Evolutionary conservation across 2,329 filamentous ascomycete genomes (phyloP).

Genomic region (Aphanoascus verrucosus): DNA sequence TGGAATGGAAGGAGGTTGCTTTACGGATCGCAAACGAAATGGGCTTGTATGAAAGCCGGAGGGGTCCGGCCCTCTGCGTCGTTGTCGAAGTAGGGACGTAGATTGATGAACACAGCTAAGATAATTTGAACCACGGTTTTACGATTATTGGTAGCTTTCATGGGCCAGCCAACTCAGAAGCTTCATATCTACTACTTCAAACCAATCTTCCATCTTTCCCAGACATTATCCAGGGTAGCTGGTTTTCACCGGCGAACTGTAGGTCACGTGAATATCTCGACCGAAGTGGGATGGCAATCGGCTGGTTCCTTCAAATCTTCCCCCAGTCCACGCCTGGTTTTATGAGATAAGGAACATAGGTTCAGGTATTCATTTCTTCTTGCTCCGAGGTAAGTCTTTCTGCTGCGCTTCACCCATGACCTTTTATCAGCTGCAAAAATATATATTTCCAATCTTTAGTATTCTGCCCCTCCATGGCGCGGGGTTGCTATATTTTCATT

Average conservation of each 20-base stretch:
- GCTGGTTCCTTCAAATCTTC: not conserved
- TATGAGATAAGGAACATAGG: too few species aligned
- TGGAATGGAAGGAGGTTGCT: conserved; percentile 31
- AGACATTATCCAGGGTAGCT: too few species aligned
- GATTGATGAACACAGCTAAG: not conserved
- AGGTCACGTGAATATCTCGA: too few species aligned
- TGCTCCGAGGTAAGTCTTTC: too few species aligned
- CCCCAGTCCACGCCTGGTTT: not conserved
- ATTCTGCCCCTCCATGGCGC: too few species aligned
- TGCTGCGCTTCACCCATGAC: too few species aligned
- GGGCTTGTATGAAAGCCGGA: conserved; percentile 36
- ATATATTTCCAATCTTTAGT: too few species aligned
- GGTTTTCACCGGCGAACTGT: too few species aligned
- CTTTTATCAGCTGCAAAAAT: too few species aligned
- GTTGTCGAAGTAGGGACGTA: conserved; percentile 24
- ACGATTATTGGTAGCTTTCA: not conserved
- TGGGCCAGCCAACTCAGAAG: not conserved
- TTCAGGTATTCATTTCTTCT: too few species aligned
- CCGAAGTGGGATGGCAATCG: not conserved
- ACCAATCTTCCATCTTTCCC: too few species aligned
- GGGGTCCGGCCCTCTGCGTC: conserved; percentile 27
- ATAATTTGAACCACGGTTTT: not conserved
- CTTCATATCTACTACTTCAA: not conserved
- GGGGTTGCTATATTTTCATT: too few species aligned
- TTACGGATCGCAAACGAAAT: conserved; percentile 36